Evolutionary conservation across 306 rosid genomes (phyloP), one percentile per base, ranked within the genome.

Genomic region (Casuarina glauca): DNA sequence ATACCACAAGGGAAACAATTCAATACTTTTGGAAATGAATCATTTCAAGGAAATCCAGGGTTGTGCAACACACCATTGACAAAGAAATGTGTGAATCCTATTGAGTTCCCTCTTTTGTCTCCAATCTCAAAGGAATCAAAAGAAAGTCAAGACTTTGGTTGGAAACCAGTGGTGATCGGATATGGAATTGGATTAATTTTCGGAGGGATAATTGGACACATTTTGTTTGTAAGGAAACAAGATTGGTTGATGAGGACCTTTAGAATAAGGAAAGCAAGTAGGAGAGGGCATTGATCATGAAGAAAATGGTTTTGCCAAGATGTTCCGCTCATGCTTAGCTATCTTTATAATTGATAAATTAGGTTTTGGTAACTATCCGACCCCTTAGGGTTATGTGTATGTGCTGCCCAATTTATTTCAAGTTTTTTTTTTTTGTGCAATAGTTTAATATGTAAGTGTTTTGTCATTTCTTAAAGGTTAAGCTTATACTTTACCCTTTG

Each of bases 111-210:
- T 16, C 43, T 43, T 6, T 32, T 9, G 8, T 15, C 80, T 50
- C 53, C 45, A 64, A 26, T 12, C 53, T 11, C 1, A 26, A 26
- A 26, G 32, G 32, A 26, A 26, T 26, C n/a, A 19, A 6, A 46
- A 61, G 74, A 69, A 3, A 38, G 52, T 5, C 42, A 76, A 41
- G 32, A 68, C 32, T 69, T 78, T 11, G 81, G 43, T n/a, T 70
- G 81, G 81, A 71, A 70, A 71, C 10, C 38, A 7, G 63, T 78
- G 2, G 76, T 38, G 42, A 15, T 70, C 6, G 81, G 81, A 9
- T 70, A 70, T 60, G 60, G 13, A 49, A 45, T 46, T 46, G 81
- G 76, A 44, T 17, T 71, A 35, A 41, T 49, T 32, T 2, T 71
- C 36, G 81, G 81, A 11, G n/a, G 19, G n/a, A 43, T 61, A 2